Evolutionary conservation across 768 basidiomycete genomes (phyloP).

Genomic region (Boletus insuetus): DNA sequence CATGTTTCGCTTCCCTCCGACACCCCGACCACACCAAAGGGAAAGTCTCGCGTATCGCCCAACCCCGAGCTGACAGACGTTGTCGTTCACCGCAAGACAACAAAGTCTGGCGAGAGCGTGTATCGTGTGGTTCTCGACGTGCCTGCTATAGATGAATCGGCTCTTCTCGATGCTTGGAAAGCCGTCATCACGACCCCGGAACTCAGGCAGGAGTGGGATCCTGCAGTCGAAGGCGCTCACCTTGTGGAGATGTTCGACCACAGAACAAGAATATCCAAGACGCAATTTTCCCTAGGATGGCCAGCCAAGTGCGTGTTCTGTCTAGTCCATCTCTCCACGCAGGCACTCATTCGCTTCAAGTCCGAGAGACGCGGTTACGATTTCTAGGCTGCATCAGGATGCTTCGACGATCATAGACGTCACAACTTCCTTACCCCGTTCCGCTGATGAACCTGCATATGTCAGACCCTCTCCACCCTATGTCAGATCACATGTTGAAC

Average conservation of each 20-base stretch:
- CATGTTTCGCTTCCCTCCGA: constrained; percentile 54
- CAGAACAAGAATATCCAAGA: constrained; percentile 81
- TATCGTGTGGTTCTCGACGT: constrained; percentile 84
- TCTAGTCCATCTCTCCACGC: neutral
- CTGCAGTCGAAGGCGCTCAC: constrained; percentile 82
- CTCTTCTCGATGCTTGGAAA: constrained; percentile 75
- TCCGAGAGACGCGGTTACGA: constrained; percentile 92
- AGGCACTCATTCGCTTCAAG: constrained; percentile 37
- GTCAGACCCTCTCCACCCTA: constrained; percentile 89
- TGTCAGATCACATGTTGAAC: constrained; percentile 80
- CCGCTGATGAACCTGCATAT: constrained; percentile 86
- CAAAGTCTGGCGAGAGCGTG: constrained; percentile 70
- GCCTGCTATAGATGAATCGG: constrained; percentile 50
- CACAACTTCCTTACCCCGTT: constrained; percentile 90
- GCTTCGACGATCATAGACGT: constrained; percentile 83
- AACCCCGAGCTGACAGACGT: constrained; percentile 70
- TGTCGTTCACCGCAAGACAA: constrained; percentile 68
- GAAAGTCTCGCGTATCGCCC: constrained; percentile 51
- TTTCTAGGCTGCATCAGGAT: constrained; percentile 83
- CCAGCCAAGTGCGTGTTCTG: constrained; percentile 83
- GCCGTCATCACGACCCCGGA: constrained; percentile 83
- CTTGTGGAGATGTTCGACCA: constrained; percentile 85
- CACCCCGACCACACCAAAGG: constrained; percentile 49
- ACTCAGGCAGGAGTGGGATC: constrained; percentile 89
- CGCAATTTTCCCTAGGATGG: constrained; percentile 93